phyloP scores from a whole-genome alignment of 352 stramenopile species.

The Thalassiosira sp. region DNA sequence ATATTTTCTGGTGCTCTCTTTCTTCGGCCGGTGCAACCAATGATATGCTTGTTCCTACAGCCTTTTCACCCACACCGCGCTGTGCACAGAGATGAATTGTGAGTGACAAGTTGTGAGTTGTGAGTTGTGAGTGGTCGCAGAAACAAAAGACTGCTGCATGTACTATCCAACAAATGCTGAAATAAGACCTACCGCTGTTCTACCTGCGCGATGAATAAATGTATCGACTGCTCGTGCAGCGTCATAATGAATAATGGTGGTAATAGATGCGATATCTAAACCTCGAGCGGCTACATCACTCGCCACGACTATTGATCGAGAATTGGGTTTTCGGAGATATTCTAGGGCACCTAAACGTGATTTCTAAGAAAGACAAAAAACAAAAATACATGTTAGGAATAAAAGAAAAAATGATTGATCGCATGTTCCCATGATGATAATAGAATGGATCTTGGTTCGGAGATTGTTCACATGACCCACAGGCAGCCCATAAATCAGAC shows the following conservation, averaged over 20 bases:
- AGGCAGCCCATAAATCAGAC: conserved; percentile 38
- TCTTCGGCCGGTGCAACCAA: conserved; percentile 79
- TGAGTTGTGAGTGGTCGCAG: too few relatives aligned
- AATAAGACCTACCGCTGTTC: conserved; percentile 86
- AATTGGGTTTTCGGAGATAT: conserved; percentile 58
- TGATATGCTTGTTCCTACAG: conserved; percentile 77
- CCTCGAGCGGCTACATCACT: conserved; percentile 81
- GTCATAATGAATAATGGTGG: conserved; percentile 95
- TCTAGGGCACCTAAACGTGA: conserved; percentile 76
- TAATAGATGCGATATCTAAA: conserved; percentile 86
- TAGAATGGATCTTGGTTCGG: conserved; percentile 62
- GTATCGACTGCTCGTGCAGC: conserved; percentile 91
- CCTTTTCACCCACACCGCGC: conserved; percentile 75
- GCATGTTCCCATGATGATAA: background rate
- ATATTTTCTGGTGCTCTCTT: conserved; percentile 74
- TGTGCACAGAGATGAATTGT: conserved; percentile 44
- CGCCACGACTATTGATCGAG: conserved; percentile 70
- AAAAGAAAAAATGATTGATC: conserved; percentile 12
- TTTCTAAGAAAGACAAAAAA: conserved; percentile 59
- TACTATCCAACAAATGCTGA: too few relatives aligned
- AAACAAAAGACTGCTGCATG: too few relatives aligned
- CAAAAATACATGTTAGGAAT: conserved; percentile 1
- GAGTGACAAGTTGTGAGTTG: conserved; percentile 9
- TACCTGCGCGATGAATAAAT: conserved; percentile 92
- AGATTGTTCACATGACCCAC: conserved; percentile 86